Conservation (phyloP, 1,139 yeast genomes). For the Pichia sp. region DNA sequence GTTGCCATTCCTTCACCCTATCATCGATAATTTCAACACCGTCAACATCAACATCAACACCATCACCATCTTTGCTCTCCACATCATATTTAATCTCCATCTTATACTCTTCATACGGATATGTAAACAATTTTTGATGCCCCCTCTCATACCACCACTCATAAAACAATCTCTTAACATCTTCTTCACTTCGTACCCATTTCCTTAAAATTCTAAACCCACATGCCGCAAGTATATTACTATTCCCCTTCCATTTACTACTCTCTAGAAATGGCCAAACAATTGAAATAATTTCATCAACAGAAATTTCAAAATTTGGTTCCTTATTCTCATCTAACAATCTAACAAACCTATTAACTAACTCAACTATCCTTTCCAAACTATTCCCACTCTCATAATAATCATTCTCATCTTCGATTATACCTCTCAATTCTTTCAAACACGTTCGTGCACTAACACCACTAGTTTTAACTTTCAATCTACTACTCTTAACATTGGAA, state of each 20-base stretch:
- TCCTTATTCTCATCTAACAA: neutral
- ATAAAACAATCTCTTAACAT: slow-evolving; percentile 7
- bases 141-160: neutral
- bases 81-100: neutral
- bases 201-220: slow-evolving; percentile 11
- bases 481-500: too few relatives aligned
- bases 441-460: neutral
- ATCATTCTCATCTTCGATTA: neutral
- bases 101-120: neutral
- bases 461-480: neutral
- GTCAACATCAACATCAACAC: neutral
- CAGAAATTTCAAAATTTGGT: slow-evolving; percentile 1
- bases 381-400: slow-evolving; percentile 26
- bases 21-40: too few relatives aligned
- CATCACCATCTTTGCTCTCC: neutral
- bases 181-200: slow-evolving; percentile 3
- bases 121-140: neutral
- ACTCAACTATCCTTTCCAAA: slow-evolving; percentile 20
- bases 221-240: slow-evolving; percentile 7
- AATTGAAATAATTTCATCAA: slow-evolving; percentile 1
- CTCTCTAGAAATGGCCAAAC: slow-evolving; percentile 12
- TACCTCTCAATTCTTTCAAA: neutral
- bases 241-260: too few relatives aligned
- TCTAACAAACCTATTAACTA: neutral
- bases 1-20: neutral